Percentiles rank a stretch among this genome's conserved stretches.
phyloP scores from a whole-genome alignment of 1,139 yeast genomes.

The Torulaspora globosa region DNA sequence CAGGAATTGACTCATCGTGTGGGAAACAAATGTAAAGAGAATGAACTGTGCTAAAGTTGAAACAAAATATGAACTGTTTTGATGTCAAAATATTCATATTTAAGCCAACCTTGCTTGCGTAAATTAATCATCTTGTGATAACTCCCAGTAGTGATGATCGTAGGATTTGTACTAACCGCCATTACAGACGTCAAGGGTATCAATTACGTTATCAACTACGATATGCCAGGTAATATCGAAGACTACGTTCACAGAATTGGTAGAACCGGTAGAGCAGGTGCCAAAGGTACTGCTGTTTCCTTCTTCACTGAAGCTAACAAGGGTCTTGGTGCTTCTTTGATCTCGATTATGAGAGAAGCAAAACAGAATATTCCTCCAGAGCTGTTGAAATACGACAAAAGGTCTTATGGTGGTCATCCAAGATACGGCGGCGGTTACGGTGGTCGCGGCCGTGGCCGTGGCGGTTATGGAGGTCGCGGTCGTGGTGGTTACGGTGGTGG shows the following conservation, averaged over 20 bases:
- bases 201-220: slow-evolving; percentile 86
- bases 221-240: slow-evolving; percentile 97
- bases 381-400: slow-evolving; percentile 46
- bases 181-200: slow-evolving; percentile 91
- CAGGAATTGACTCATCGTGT: slow-evolving; percentile 8
- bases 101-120: slow-evolving; percentile 14
- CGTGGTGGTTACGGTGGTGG: slow-evolving; percentile 38
- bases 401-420: slow-evolving; percentile 41
- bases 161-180: slow-evolving; percentile 7
- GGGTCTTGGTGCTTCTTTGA: slow-evolving; percentile 84
- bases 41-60: slow-evolving; percentile 14
- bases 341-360: slow-evolving; percentile 92
- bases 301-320: slow-evolving; percentile 86
- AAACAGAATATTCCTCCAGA: slow-evolving; percentile 79
- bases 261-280: slow-evolving; percentile 99
- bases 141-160: slow-evolving; percentile 8
- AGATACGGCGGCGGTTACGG: slow-evolving; percentile 59
- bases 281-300: slow-evolving; percentile 91
- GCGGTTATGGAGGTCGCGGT: slow-evolving; percentile 45
- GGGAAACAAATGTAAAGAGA: slow-evolving; percentile 15
- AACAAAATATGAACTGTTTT: slow-evolving; percentile 13
- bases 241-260: slow-evolving; percentile 81
- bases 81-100: slow-evolving; percentile 15
- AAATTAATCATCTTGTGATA: slow-evolving; percentile 7
- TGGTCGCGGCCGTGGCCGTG: slow-evolving; percentile 47